Evolutionary conservation across 805 yeast genomes (phyloP).

Genomic region (Wickerhamiella spandovensis): DNA sequence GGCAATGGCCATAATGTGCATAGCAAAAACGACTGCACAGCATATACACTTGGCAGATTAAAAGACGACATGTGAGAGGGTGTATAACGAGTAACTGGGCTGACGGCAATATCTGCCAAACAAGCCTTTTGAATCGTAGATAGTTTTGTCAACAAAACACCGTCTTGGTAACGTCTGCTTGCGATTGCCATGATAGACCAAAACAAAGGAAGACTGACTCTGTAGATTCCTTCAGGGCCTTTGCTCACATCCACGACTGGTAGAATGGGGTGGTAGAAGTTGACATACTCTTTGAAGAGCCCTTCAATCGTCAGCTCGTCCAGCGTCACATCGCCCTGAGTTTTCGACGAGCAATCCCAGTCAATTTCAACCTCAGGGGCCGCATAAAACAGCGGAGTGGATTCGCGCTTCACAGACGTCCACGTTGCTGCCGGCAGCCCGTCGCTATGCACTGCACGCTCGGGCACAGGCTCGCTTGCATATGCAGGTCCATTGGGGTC

Average conservation of each 20-base stretch:
- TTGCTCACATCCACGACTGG: conserved; percentile 74
- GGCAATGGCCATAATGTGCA: conserved; percentile 95
- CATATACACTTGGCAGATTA: conserved; percentile 81
- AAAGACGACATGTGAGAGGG: conserved; percentile 47
- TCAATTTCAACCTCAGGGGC: background rate
- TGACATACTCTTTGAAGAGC: conserved; percentile 55
- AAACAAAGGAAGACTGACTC: conserved; percentile 74
- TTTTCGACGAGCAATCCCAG: conserved; percentile 47
- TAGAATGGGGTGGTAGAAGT: conserved; percentile 68
- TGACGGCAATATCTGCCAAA: conserved; percentile 74
- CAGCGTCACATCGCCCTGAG: conserved; percentile 55
- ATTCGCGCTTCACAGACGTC: background rate
- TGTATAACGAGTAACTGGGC: conserved; percentile 70
- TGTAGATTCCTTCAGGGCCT: conserved; percentile 72
- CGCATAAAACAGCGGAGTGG: background rate
- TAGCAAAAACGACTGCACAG: conserved; percentile 83
- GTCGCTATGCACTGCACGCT: background rate
- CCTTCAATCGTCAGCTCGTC: conserved; percentile 45
- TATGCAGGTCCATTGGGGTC: background rate
- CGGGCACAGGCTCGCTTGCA: background rate
- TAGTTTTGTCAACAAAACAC: conserved; percentile 41
- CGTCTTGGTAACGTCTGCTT: conserved; percentile 42
- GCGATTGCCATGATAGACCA: conserved; percentile 90
- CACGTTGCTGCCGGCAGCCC: background rate
- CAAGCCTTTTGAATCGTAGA: conserved; percentile 62